Percentiles rank a stretch among this genome's conserved stretches.
Evolutionary conservation across 1,284 basidiomycete species (phyloP).

Genomic region (Rugiboletus extremiorientalis): DNA sequence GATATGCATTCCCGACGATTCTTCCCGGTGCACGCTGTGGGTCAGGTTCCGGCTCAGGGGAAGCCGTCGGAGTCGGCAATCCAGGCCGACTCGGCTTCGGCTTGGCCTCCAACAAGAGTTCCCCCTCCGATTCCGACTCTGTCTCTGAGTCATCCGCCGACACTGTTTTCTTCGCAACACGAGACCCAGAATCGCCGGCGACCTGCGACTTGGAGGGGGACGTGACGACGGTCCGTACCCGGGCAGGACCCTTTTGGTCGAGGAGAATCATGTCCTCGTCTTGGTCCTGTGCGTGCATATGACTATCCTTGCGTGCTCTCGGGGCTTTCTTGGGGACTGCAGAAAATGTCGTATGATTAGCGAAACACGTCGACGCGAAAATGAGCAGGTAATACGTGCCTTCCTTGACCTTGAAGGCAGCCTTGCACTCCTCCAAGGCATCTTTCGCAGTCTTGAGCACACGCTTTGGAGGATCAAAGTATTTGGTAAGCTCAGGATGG

Average conservation of each 20-base stretch:
- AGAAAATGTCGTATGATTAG: background rate
- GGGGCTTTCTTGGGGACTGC: slow-evolving; percentile 60
- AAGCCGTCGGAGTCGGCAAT: slow-evolving; percentile 52
- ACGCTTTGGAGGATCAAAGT: slow-evolving; percentile 74
- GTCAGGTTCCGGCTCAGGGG: slow-evolving; percentile 46
- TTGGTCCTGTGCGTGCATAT: slow-evolving; percentile 57
- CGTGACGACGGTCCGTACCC: slow-evolving; percentile 10
- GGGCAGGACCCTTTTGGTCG: slow-evolving; percentile 45
- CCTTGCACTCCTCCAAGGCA: slow-evolving; percentile 61
- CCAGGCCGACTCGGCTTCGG: slow-evolving; percentile 16
- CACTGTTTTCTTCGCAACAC: slow-evolving; percentile 30
- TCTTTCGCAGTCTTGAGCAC: slow-evolving; percentile 60
- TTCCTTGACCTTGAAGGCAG: slow-evolving; percentile 72
- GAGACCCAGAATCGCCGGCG: slow-evolving; percentile 1
- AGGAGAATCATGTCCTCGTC: slow-evolving; percentile 66
- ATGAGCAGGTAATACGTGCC: slow-evolving; percentile 41
- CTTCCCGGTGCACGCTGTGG: slow-evolving; percentile 47
- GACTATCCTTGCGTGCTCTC: slow-evolving; percentile 54
- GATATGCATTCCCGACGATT: slow-evolving; percentile 72
- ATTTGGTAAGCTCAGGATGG: slow-evolving; percentile 82
- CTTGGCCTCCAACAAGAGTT: slow-evolving; percentile 29
- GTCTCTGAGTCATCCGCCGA: slow-evolving; percentile 43
- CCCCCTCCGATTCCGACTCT: slow-evolving; percentile 43
- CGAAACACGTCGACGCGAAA: background rate
- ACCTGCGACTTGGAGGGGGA: slow-evolving; percentile 5